Base-by-base conservation (phyloP, 2,329 filamentous ascomycete genomes). In the Diaporthe citrichinensis region DNA sequence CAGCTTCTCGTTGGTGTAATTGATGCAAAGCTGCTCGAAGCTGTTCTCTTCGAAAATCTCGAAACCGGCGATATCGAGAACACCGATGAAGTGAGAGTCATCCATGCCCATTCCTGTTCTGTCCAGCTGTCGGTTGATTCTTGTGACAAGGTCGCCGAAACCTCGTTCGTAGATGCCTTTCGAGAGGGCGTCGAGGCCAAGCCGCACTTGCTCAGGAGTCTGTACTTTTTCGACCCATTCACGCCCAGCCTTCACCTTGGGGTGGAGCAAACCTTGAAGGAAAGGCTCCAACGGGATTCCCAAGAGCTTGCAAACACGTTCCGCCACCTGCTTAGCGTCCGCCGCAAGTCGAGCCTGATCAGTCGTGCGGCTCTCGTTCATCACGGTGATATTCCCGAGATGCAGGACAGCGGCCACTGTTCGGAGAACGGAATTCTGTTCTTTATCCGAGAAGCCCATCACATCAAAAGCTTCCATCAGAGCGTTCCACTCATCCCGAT, bases 161-260 rank as follows among this genome's bases (percentile, higher is more conserved):
- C 94, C 94, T 76, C 97, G 94, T 84, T 99, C 97, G 82, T 99
- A 99, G 79, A 99, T 98, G 85, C 97, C 97, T 84, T 99, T 99
- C 10, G 97, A 92, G 23, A 99, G 88, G 23, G 97, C 96, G 84
- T 98, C 95, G 59, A 99, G 91, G 4, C 94, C 91, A 14, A 98
- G 91, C 34, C 95, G 94, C 59, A 98, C 97, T 83, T 99, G 97
- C 78, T 99, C 97, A 0, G 97, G 96, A 1, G 96, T 98, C 83
- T 99, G 97, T 1, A 97, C 96, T 83, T 98, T 99, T 82, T 98
- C 96, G 2, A 99, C 97, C 97, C 96, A 98, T 85, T 99, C 97
- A 71, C 96, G 92, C 28, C 97, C 97, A 57, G 97, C 97, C 84
- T 98, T 98, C 55, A 99, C 97, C 75, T 92, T 94, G 14, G 97